phyloP scores from a whole-genome alignment of 371 early-diverging fungal species.

The Batkoa obscura region DNA sequence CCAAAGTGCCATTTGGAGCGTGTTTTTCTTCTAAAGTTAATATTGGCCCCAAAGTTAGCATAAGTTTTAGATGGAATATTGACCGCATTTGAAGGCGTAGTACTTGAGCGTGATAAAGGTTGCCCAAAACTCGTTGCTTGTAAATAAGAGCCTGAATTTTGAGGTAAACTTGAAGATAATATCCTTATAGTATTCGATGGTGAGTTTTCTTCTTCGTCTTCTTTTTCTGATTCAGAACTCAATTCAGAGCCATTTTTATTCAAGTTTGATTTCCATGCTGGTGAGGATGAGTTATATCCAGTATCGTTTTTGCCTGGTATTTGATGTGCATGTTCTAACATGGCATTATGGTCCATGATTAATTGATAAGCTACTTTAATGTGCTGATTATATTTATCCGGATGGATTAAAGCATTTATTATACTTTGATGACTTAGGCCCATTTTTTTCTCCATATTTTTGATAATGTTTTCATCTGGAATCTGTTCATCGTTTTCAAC shows the following conservation, averaged over 20 bases:
- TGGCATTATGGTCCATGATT: slow-evolving; percentile 61
- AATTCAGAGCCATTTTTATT: background rate
- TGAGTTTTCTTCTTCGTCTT: background rate
- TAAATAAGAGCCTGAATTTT: background rate
- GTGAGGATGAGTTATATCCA: background rate
- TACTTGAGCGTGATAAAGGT: too few species aligned
- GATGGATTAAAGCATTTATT: slow-evolving; percentile 42
- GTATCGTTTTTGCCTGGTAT: background rate
- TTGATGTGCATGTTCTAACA: slow-evolving; percentile 40
- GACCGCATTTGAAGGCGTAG: too few species aligned
- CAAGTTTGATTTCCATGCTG: background rate
- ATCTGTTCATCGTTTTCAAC: slow-evolving; percentile 24
- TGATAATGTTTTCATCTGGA: slow-evolving; percentile 20
- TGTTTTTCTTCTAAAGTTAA: slow-evolving; percentile 13
- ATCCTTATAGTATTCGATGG: background rate
- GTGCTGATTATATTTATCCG: slow-evolving; percentile 51
- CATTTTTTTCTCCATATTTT: slow-evolving; percentile 70
- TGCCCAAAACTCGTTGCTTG: background rate
- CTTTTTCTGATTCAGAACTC: background rate
- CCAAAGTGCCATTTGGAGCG: slow-evolving; percentile 87
- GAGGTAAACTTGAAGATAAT: background rate
- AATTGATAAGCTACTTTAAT: slow-evolving; percentile 89
- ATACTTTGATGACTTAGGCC: slow-evolving; percentile 48
- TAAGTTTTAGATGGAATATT: too few species aligned
- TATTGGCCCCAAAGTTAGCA: too few species aligned